Conservation (phyloP, 176 grass and related monocot genomes). For the Zea mays region DNA sequence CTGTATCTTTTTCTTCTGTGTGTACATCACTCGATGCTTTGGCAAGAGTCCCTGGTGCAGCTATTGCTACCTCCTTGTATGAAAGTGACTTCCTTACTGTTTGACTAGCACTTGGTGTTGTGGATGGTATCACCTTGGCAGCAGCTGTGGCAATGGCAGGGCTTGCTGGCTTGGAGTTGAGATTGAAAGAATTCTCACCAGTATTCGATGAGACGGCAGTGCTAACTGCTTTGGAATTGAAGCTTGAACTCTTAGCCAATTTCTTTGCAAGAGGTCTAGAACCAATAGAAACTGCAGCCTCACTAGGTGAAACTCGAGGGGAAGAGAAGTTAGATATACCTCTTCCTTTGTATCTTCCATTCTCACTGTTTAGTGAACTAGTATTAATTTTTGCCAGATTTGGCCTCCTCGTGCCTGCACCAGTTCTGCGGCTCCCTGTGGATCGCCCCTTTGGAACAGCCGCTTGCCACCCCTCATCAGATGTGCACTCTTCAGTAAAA, state of each 20-base stretch:
- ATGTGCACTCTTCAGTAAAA: constrained; percentile 60
- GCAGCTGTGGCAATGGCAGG: constrained; percentile 39
- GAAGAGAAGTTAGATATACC: constrained; percentile 53
- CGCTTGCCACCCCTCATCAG: constrained; percentile 94
- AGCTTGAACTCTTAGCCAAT: constrained; percentile 73
- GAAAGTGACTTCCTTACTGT: constrained; percentile 85
- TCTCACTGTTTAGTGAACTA: constrained; percentile 63
- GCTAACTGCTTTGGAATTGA: constrained; percentile 57
- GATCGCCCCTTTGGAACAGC: constrained; percentile 80
- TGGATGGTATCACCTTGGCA: constrained; percentile 54
- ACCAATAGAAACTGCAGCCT: constrained; percentile 34
- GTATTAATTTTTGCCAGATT: constrained; percentile 83
- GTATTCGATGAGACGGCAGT: constrained; percentile 42
- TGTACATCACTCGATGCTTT: constrained; percentile 58
- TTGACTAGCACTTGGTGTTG: constrained; percentile 43
- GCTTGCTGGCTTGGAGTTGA: constrained; percentile 51
- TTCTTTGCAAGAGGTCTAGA: constrained; percentile 77
- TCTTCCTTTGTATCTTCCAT: constrained; percentile 66
- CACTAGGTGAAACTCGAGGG: constrained; percentile 60
- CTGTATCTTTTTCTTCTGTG: constrained; percentile 44
- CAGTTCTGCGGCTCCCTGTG: constrained; percentile 59
- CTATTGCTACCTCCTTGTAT: constrained; percentile 98
- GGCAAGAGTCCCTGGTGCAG: constrained; percentile 81
- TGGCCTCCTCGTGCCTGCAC: constrained; percentile 59
- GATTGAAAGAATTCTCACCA: constrained; percentile 59